Base-by-base conservation (phyloP, 2,329 filamentous ascomycete species). In the Talaromyces sp. region DNA sequence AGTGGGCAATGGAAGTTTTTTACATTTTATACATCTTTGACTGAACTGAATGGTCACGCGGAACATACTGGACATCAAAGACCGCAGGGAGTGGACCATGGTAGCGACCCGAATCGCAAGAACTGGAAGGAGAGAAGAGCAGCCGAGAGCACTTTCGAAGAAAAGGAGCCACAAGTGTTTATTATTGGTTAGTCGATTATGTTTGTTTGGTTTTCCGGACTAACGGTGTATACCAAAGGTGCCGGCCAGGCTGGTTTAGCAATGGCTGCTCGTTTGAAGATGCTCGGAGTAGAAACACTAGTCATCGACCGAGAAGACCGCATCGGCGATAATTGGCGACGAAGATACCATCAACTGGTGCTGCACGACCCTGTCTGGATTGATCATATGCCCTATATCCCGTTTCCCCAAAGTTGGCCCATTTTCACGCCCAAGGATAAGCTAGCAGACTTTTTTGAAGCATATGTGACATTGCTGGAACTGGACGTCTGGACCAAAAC, bases 351-450 rank as follows among this genome's bases (percentile, higher is more conserved):
- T 63, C 83, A 87, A 62, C 81, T 90, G 0, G 86, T 89, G 0
- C 81, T 88, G 0, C 87, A 90, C 65, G 87, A 89, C 65, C 86
- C 86, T 0, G 83, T 89, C 2, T 86, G 77, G 71, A 79, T 75
- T 58, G 74, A 76, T 56, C 77, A 80, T 66, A 75, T 89, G 76
- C 84, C 87, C 0, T 90, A 88, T 69, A 65, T 90, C 4, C 74
- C 76, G 0, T 90, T 89, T 68, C 88, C 87, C 0, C 68, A 80
- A 0, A 80, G 81, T 57, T 90, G 87, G 87, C 87, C 87, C 3
- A 76, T 88, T 17, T 90, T 88, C 70, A 89, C 86, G 0, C 86
- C 87, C 5, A 90, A 89, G 68, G 87, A 90, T 70, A 90, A 90
- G 68, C 76, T 89, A 0, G 88, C 80, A 1, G 85, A 89, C 50